Base-by-base conservation (phyloP, 176 grass and related monocot genomes). In the maize (Zea mays) region DNA sequence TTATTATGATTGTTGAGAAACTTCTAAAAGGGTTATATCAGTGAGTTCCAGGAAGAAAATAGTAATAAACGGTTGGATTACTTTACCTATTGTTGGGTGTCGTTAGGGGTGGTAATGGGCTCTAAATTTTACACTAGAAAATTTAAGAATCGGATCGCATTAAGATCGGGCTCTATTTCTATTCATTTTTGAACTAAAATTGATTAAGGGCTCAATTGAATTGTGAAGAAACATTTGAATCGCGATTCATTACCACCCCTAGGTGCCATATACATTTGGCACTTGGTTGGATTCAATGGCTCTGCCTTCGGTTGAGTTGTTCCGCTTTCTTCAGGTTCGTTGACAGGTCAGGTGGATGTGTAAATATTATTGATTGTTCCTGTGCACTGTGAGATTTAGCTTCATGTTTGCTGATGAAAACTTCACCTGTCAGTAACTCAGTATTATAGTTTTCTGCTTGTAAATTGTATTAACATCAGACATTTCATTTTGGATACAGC, bases 401-500 rank as follows among this genome's bases (percentile, higher is more conserved):
- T 68, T 56, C 35, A 0, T 59, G 40, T 68, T 48, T 6, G 54
- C 33, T 27, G 63, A 76, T 57, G 12, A 49, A 59, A 75, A 38
- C 3, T 46, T 15, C 6, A 8, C 1, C 2, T 60, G 21, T 60
- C 16, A 38, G 8, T 60, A 67, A 60, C 16, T 60, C 16, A 38
- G 8, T 60, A 67, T 68, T 21, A 15, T 14, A 70, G 7, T 19
- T 17, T 20, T 57, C 13, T 69, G 52, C 42, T 76, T 47, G 4
- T 65, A 77, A 39, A 51, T 40, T 65, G 17, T 63, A 38, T 47
- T 74, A 60, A 74, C 44, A 72, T 36, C 38, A 74, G 62, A 75
- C 67, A 58, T 73, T 80, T 74, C 45, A 9, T 86, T 85, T 85
- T 71, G 44, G 48, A 58, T 84, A 77, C 89, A 98, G 95, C 89